Conservation (phyloP, 768 basidiomycete genomes). For the Tremella fuciformis region DNA sequence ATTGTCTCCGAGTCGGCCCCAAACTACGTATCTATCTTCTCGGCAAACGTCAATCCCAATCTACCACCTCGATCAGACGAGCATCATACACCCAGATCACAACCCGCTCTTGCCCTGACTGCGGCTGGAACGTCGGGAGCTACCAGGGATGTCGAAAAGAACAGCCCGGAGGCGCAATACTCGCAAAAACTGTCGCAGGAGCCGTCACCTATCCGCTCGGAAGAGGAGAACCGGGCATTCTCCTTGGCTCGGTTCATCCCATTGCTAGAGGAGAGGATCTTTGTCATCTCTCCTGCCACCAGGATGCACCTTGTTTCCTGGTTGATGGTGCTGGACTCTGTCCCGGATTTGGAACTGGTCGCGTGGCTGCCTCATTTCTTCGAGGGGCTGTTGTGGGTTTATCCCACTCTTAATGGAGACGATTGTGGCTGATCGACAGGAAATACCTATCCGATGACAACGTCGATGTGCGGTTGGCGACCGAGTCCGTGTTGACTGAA, state of each 20-base stretch:
- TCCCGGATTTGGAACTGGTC: slow-evolving; percentile 92
- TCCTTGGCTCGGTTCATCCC: slow-evolving; percentile 93
- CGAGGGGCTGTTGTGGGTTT: slow-evolving; percentile 75
- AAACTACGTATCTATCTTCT: slow-evolving; percentile 81
- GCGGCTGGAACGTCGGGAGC: background rate
- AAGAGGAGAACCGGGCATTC: slow-evolving; percentile 66
- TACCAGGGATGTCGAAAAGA: background rate
- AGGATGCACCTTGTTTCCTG: slow-evolving; percentile 94
- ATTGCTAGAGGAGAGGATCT: slow-evolving; percentile 83
- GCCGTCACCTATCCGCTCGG: slow-evolving; percentile 42
- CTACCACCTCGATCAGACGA: slow-evolving; percentile 7
- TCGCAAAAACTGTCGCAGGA: slow-evolving; percentile 14
- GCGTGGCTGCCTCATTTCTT: slow-evolving; percentile 92
- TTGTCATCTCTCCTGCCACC: slow-evolving; percentile 92
- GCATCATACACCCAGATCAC: slow-evolving; percentile 21
- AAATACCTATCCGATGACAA: slow-evolving; percentile 95
- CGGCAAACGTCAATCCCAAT: slow-evolving; percentile 45
- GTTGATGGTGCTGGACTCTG: slow-evolving; percentile 92
- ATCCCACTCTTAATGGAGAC: slow-evolving; percentile 7
- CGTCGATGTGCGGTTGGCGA: slow-evolving; percentile 85
- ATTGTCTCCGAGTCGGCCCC: slow-evolving; percentile 96
- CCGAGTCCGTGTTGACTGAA: slow-evolving; percentile 81
- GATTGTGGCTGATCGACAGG: slow-evolving; percentile 54
- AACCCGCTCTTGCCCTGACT: slow-evolving; percentile 40
- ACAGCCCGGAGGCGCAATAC: background rate